Evolutionary conservation across 768 basidiomycete genomes (phyloP), one percentile per base, ranked within the genome.

Genomic region (Panaeolus papilionaceus): DNA sequence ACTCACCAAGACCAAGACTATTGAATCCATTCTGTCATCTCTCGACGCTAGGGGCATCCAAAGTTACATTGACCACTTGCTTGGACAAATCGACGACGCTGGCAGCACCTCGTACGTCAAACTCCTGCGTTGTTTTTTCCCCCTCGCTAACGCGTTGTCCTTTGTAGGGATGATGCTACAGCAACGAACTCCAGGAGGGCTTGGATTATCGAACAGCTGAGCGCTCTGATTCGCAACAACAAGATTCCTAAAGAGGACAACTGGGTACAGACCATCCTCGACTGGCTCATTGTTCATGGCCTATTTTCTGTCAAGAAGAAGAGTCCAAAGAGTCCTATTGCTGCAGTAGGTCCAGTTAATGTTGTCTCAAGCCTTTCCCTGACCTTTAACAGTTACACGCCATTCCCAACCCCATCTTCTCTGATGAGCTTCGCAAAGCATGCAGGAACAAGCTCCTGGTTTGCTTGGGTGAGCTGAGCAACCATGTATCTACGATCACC

Each of bases 131-230:
- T 23, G 23, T 23, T 1, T 23, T 23, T 23, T 23, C 1, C 1
- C 1, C 49, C 66, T 74, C n/a, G 71, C 63, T 28, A 44, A 49
- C 20, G 70, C 20, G 62, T 67, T 88, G 88, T 66, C 73, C 79
- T 12, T 33, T 33, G 33, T 58, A 58, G 54, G 54, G 54, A 58
- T 47, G 83, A 87, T 67, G 71, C 81, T 42, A 79, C 82, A 63
- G 78, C 78, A 11, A 79, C 87, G 28, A 87, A 88, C 67, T 81
- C 85, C 2, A 85, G 89, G 65, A 82, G 95, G 66, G 76, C 78
- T 33, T 99, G 97, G 97, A 88, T 94, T 38, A 84, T 93, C 62
- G 95, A 98, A 61, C 97, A 99, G 78, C 82, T 98, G 20, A 82
- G 86, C 14, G 84, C 87, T 4, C 86, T 98, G 38, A 81, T 96